Base-by-base conservation (phyloP, 192 early-diverging fungal genomes). In the Umbelopsis sp. region DNA sequence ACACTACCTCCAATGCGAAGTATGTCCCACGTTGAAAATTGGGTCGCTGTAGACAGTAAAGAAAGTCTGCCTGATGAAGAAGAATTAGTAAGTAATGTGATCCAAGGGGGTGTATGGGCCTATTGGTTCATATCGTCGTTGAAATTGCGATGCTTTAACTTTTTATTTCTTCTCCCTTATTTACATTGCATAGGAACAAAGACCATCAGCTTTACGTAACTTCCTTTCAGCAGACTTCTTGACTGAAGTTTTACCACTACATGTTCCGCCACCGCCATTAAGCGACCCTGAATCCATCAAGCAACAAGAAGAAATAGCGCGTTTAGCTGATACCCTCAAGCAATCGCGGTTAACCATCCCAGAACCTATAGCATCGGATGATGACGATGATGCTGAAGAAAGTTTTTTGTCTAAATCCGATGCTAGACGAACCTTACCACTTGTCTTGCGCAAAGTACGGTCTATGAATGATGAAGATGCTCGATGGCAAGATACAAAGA, bases 21-120 rank as follows among this genome's bases (percentile, higher is more conserved):
- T 8, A 76, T 76, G 75, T 76, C 70, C 5, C 75, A 76, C 45
- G 66, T 76, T 10, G 75, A 76, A 34, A 72, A 76, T 25, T 76
- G 75, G 75, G 22, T 76, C 0, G 70, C 66, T 12, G 70, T 76
- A 0, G 75, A 76, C 26, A 76, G 74, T 67, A 76, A 71, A 44
- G 75, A 76, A 49, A 71, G 75, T 71, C 41, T 76, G 21, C 75
- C 75, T 26, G 75, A 76, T 38, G 75, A 76, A 51, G 65, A 76
- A 45, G 75, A 76, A 21, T 41, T 76, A 45, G 75, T 76, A 68
- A 68, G 70, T 71, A 29, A 29, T 62, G 56, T 29, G 38, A 41
- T 41, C 38, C 38, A 49, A 5, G 47, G 17, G 47, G n/a, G 47
- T 4, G 47, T 9, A 16, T 2, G 45, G 45, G 45, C 3, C 36